These are phyloP conservation scores for Dactylellina parvicollis DNA, from an alignment of 2,329 filamentous ascomycete species.

Conservation along the genomic window DNA sequence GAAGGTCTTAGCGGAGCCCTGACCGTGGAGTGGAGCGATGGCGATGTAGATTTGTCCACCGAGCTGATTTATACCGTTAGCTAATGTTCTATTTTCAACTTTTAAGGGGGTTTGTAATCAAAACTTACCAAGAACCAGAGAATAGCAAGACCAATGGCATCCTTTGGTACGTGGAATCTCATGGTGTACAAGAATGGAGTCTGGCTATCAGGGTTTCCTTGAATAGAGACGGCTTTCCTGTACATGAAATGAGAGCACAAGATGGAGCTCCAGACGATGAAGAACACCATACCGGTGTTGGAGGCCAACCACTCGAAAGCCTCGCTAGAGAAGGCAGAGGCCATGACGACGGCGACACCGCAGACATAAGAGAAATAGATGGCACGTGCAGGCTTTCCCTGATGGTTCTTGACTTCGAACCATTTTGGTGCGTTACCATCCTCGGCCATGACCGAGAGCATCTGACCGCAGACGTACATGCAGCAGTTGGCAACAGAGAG, in stretches of 20 bases:
- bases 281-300: constrained; percentile 53
- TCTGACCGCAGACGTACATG: constrained; percentile 51
- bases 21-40: constrained; percentile 41
- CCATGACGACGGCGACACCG: constrained; percentile 40
- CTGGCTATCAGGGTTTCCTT: constrained; percentile 34
- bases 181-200: constrained; percentile 49
- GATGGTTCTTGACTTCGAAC: constrained; percentile 29
- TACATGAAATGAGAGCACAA: constrained; percentile 42
- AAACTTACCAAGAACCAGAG: constrained; percentile 52
- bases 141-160: constrained; percentile 29
- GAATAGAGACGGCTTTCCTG: constrained; percentile 19
- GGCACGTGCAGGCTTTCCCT: constrained; percentile 49
- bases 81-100: constrained; percentile 27
- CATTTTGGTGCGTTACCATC: constrained; percentile 45
- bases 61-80: constrained; percentile 46
- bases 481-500: constrained; percentile 52
- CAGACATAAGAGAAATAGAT: constrained; percentile 30
- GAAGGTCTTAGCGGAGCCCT: constrained; percentile 36
- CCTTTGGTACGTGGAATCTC: constrained; percentile 40
- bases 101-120: background rate
- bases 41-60: constrained; percentile 52
- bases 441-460: constrained; percentile 45
- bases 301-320: constrained; percentile 48
- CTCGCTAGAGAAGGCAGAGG: constrained; percentile 35
- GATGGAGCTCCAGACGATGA: constrained; percentile 52